A percentile compares a stretch with the other conserved stretches of the same genome.
phyloP scores from a whole-genome alignment of 1,284 basidiomycete genomes.

The Erythrobasidium hasegawianum region DNA sequence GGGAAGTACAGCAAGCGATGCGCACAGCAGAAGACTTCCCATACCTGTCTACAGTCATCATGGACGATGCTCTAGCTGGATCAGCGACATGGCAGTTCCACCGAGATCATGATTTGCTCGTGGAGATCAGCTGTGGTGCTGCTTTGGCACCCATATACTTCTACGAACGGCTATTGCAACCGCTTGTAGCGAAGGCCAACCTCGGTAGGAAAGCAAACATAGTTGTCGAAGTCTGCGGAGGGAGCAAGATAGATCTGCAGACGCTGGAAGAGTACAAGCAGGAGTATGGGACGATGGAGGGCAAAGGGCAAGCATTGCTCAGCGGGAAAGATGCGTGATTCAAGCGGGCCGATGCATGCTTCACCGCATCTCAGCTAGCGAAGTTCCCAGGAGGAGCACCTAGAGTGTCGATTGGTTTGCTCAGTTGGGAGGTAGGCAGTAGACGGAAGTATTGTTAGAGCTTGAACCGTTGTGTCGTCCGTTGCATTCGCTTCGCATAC shows the following conservation, averaged over 20 bases:
- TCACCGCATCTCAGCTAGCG: too few species aligned
- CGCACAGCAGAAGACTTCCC: neutral
- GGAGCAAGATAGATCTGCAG: conserved; percentile 23
- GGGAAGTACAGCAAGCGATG: neutral
- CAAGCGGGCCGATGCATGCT: too few species aligned
- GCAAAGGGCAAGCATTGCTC: conserved; percentile 9
- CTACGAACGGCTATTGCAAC: conserved; percentile 12
- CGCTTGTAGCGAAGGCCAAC: neutral
- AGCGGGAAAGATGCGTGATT: conserved; percentile 3
- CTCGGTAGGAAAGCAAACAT: conserved; percentile 20
- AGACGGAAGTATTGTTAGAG: too few species aligned
- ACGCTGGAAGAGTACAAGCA: conserved; percentile 24
- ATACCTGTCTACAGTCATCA: conserved; percentile 18
- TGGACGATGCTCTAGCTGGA: conserved; percentile 22
- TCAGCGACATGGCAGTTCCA: conserved; percentile 30
- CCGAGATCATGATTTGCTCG: conserved; percentile 22
- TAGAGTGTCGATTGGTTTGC: too few species aligned
- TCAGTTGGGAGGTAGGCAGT: too few species aligned
- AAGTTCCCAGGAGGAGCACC: too few species aligned
- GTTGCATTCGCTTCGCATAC: too few species aligned
- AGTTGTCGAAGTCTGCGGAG: conserved; percentile 30
- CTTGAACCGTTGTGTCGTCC: too few species aligned
- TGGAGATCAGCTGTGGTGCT: conserved; percentile 29
- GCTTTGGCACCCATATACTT: conserved; percentile 21
- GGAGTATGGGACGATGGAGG: conserved; percentile 18